phyloP scores from a whole-genome alignment of 352 stramenopile genomes.

The Pythium grandisporangium region DNA sequence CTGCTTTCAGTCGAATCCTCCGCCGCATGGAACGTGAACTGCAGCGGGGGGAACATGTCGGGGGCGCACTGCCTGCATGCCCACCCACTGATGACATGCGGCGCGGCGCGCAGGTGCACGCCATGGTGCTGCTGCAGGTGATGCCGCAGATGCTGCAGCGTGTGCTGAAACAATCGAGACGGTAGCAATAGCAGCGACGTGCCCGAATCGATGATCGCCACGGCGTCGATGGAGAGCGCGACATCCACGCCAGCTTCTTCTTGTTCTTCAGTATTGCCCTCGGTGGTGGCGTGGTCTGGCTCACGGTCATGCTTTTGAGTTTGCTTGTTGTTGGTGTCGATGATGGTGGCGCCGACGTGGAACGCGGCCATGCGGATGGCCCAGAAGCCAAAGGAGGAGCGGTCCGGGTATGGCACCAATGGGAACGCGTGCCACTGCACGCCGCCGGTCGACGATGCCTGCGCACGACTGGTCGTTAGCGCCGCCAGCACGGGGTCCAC shows the following conservation, averaged over 20 bases:
- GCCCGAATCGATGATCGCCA: constrained; percentile 57
- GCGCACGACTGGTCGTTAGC: constrained; percentile 1
- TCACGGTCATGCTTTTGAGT: constrained; percentile 23
- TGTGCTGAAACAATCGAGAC: constrained; percentile 23
- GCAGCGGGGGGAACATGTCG: constrained; percentile 39
- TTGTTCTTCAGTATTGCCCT: too few relatives aligned
- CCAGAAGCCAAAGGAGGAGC: constrained; percentile 37
- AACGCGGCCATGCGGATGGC: constrained; percentile 18
- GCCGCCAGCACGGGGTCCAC: constrained; percentile 28
- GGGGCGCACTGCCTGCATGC: constrained; percentile 31
- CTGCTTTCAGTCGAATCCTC: constrained; percentile 8
- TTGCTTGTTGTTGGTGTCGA: too few relatives aligned
- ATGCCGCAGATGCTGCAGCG: constrained; percentile 23
- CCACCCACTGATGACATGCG: constrained; percentile 25
- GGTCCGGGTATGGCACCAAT: constrained; percentile 26
- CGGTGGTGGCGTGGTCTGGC: background rate
- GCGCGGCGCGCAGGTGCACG: constrained; percentile 14
- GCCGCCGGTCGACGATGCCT: background rate
- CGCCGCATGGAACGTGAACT: constrained; percentile 25
- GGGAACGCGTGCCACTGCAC: constrained; percentile 40
- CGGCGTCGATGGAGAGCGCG: constrained; percentile 11
- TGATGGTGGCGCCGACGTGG: constrained; percentile 3
- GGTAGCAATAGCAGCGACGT: constrained; percentile 58
- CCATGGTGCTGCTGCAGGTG: constrained; percentile 18
- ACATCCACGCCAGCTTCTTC: background rate